Base-by-base conservation (phyloP, 202 grass and related monocot genomes). In the Saccharum hybrid region DNA sequence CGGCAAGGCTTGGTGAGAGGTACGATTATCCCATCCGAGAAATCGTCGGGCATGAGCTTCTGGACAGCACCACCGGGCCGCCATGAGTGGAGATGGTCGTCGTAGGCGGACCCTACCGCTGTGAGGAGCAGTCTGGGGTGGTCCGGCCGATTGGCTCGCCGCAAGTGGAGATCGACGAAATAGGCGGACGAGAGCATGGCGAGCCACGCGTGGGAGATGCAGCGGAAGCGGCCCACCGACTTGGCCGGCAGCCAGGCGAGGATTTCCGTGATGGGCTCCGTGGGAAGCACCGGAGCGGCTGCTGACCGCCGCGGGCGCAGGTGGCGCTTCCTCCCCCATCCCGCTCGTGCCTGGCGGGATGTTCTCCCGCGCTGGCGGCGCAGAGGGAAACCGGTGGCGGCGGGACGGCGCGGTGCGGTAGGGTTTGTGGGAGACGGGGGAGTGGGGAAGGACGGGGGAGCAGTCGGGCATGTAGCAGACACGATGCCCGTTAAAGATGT, bases 41-140 rank as follows among this genome's bases (percentile, higher is more conserved):
- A 74, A 64, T 72, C 16, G 67, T 76, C 39, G 48, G 43, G 26
- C 68, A 84, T 38, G 84, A 82, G 81, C 71, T 84, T 75, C 33
- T 84, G 42, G 66, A 84, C 38, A 10, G 54, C 64, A 33, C 78
- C 39, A 22, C 33, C 23, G 64, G 33, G 82, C 60, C 31, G 69
- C 84, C 86, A 85, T 1, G 86, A 70, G 34, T 88, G 74, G 33
- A 80, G 36, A 31, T 49, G 33, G 41, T 9, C 16, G 28, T 79
- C 16, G 0, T 51, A 79, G 31, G 18, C 13, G 71, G 52, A 37
- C 2, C 68, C 71, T 13, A 41, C 14, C 13, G 43, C 15, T 21
- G 66, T 13, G 42, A 84, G 83, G 66, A 83, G 48, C 16, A 87
- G 18, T 12, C 19, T 77, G 51, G 65, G 85, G 9, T 16, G 48